Evolutionary conservation across 768 basidiomycete genomes (phyloP), one percentile per base, ranked within the genome.

Genomic region (Tulasnella sp.): DNA sequence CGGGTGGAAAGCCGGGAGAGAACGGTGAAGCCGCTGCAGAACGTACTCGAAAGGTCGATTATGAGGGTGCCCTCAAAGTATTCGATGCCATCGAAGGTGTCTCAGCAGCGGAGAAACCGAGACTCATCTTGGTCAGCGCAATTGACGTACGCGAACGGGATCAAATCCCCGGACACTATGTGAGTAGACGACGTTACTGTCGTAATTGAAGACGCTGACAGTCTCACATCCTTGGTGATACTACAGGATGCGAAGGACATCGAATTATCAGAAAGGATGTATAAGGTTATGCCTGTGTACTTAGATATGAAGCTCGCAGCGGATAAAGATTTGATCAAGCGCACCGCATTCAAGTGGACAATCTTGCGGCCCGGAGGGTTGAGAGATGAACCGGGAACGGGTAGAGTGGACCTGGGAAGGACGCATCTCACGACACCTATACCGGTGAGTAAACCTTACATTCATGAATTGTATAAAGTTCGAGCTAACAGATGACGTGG

Each of bases 1-100:
- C 82, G 0, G 81, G 81, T 0, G 79, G 79, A 0, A 79, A 78
- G 62, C 81, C 79, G 6, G 76, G 75, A 0, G 42, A 54, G 21
- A 34, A 41, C 31, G 50, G 46, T 17, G 17, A 50, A 25, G 7
- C 23, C 14, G 46, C 27, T 4, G 45, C 14, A 7, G 66, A 68
- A 49, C 31, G 72, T 37, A 82, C 78, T 2, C 75, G 74, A 64
- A 72, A 70, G 27, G 81, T 83, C 5, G 73, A 74, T 62, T 79
- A 77, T 61, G 77, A 81, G 48, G 82, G 81, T 7, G 81, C 81
- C 0, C 60, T 85, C 35, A 84, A 84, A 67, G 75, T 82, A 2
- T 84, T 80, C 63, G 82, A 84, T 63, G 83, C 81, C 0, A 70
- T 85, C 50, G 82, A 83, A 65, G 68, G 43, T 0, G 69, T 80